phyloP scores from a whole-genome alignment of 2,329 filamentous ascomycete species.

The Aureobasidium sp. region DNA sequence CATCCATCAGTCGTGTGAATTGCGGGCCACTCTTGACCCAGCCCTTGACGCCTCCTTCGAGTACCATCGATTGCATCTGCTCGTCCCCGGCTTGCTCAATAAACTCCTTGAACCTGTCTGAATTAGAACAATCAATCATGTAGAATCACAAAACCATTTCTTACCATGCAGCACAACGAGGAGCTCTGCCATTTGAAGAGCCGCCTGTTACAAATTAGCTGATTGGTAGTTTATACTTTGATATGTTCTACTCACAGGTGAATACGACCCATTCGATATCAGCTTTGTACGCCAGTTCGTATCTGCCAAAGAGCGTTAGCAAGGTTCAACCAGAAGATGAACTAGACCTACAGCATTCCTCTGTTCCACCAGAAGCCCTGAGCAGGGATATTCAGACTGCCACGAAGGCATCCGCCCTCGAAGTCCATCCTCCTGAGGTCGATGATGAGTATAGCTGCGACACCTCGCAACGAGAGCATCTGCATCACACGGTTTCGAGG shows the following conservation, averaged over 20 bases:
- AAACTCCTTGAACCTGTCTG: slow-evolving; percentile 3
- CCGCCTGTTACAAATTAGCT: slow-evolving; percentile 1
- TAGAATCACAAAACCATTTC: too few species aligned
- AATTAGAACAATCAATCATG: background rate
- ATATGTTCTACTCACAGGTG: slow-evolving; percentile 29
- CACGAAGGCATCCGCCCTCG: slow-evolving; percentile 33
- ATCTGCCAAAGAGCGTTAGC: too few species aligned
- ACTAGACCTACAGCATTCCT: slow-evolving; percentile 24
- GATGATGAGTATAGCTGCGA: slow-evolving; percentile 33
- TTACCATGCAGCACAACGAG: slow-evolving; percentile 30
- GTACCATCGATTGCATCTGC: slow-evolving; percentile 33
- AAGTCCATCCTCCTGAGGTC: slow-evolving; percentile 41
- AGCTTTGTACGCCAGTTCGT: slow-evolving; percentile 35
- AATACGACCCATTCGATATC: slow-evolving; percentile 39
- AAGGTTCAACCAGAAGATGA: too few species aligned
- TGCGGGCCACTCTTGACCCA: slow-evolving; percentile 35
- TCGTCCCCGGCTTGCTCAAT: slow-evolving; percentile 25
- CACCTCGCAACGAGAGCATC: slow-evolving; percentile 24
- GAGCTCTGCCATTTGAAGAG: slow-evolving; percentile 21
- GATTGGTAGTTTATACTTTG: background rate
- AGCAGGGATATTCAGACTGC: slow-evolving; percentile 40
- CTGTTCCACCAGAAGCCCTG: slow-evolving; percentile 40
- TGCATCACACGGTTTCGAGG: slow-evolving; percentile 30
- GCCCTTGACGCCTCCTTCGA: slow-evolving; percentile 37
- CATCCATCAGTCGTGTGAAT: slow-evolving; percentile 32